Evolutionary conservation across 768 basidiomycete species (phyloP), one percentile per base, ranked within the genome.

Genomic region (Boletus vermiculosoides): DNA sequence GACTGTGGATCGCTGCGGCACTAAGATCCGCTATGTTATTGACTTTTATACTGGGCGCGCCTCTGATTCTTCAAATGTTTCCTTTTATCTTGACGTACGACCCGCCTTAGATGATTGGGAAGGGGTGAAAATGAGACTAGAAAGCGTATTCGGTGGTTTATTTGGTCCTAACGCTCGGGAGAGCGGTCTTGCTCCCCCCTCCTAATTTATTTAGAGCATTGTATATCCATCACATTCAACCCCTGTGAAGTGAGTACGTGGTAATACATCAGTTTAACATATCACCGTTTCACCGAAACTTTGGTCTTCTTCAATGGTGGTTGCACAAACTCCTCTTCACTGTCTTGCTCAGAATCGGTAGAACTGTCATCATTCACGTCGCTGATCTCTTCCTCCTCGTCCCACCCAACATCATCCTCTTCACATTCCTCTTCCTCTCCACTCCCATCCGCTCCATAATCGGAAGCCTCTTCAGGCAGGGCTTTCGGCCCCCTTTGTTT

Each of bases 61-160:
- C 45, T 66, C 76, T 25, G 76, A 72, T 13, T 64, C 82, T 12
- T 65, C 77, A 1, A 80, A 83, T 54, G 73, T 91, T 15, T 92
- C 94, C 0, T 98, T 99, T 74, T 96, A 87, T 73, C 82, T 99
- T 25, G 97, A 99, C 64, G 94, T 90, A 18, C 82, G 97, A 42
- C 97, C 97, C 1, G 96, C 97, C 9, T 70, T 98, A 47, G 96
- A 98, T 68, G 91, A 78, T 62, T 96, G 90, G 92, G 95, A 96
- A 66, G 92, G 90, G n/a, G 78, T 92, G 12, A 85, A 86, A 67
- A 90, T 97, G 87, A 84, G 94, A 62, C 68, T 82, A 22, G 78
- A 81, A 60, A 77, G 78, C 51, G 80, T 86, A 54, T 87, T 82
- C 73, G 68, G 71, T 36, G 68, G 69, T 41, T 73, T 75, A 62